A percentile compares a stretch with the other conserved stretches of the same genome.
Conservation (phyloP, 2,329 filamentous ascomycete species). For the Cordyceps cateniannulata region DNA sequence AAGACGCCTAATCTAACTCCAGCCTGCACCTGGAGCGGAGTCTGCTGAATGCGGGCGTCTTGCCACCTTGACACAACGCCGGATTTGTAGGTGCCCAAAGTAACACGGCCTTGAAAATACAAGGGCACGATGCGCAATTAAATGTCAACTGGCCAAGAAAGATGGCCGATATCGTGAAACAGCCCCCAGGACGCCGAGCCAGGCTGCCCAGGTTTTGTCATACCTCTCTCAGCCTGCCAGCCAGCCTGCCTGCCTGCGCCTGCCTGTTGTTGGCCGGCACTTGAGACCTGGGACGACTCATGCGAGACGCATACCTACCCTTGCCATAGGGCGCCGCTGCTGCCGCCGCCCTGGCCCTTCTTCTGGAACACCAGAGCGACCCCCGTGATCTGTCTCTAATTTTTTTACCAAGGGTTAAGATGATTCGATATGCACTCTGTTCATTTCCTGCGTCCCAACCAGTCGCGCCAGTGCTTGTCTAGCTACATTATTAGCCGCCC, state of each 20-base stretch:
- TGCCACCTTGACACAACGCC: not conserved
- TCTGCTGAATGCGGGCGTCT: not conserved
- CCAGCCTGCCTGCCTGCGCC: no score
- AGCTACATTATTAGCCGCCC: not conserved
- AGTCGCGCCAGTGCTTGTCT: not conserved
- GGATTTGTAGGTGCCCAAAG: conserved; percentile 1
- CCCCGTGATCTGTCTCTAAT: not conserved
- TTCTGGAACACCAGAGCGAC: not conserved
- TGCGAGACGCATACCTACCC: not conserved
- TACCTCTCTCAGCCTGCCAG: not conserved
- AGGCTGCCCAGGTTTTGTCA: not conserved
- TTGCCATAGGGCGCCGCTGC: not conserved
- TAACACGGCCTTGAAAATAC: not conserved
- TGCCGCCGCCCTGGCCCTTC: not conserved
- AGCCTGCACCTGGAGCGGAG: not conserved
- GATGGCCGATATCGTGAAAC: not conserved
- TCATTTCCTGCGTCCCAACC: not conserved
- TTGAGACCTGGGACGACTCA: not conserved
- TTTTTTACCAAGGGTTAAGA: no score
- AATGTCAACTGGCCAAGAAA: not conserved
- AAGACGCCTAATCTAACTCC: not conserved
- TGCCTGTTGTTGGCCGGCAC: not conserved
- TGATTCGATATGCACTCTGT: not conserved
- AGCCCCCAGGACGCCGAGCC: not conserved
- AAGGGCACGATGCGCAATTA: not conserved